Conservation (phyloP, 441 rosid genomes). For the Gossypium trilobum region DNA sequence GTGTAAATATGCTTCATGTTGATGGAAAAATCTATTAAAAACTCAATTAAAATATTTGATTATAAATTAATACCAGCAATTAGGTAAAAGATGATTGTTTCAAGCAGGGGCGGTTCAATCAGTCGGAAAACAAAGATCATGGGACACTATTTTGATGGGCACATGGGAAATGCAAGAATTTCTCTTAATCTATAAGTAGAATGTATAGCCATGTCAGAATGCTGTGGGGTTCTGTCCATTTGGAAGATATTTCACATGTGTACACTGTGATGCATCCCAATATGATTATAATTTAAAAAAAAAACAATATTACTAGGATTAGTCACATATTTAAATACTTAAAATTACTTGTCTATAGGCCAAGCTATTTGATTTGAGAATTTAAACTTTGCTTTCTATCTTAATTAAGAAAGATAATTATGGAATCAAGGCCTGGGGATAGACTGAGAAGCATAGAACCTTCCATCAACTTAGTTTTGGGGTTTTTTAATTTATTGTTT, state of each 20-base stretch:
- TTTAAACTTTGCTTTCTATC: background rate
- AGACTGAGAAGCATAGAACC: slow-evolving; percentile 14
- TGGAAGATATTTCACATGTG: background rate
- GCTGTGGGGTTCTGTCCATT: background rate
- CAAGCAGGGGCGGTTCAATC: background rate
- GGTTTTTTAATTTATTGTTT: background rate
- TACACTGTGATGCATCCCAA: background rate
- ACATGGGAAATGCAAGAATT: slow-evolving; percentile 11
- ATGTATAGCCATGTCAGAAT: background rate
- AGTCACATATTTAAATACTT: background rate
- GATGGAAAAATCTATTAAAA: too few relatives aligned
- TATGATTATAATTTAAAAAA: background rate
- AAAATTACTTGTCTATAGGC: background rate
- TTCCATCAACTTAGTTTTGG: slow-evolving; percentile 12
- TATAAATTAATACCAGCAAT: background rate
- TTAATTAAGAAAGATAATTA: background rate
- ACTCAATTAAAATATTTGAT: background rate
- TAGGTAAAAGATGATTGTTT: background rate
- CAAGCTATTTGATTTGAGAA: background rate
- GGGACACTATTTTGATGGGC: background rate
- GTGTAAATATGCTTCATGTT: too few relatives aligned
- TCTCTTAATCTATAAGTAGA: background rate
- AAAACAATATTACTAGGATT: background rate
- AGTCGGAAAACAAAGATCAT: background rate
- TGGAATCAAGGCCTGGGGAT: background rate